Evolutionary conservation across 2,329 filamentous ascomycete genomes (phyloP).

Genomic region (Atkinsonella texensis): DNA sequence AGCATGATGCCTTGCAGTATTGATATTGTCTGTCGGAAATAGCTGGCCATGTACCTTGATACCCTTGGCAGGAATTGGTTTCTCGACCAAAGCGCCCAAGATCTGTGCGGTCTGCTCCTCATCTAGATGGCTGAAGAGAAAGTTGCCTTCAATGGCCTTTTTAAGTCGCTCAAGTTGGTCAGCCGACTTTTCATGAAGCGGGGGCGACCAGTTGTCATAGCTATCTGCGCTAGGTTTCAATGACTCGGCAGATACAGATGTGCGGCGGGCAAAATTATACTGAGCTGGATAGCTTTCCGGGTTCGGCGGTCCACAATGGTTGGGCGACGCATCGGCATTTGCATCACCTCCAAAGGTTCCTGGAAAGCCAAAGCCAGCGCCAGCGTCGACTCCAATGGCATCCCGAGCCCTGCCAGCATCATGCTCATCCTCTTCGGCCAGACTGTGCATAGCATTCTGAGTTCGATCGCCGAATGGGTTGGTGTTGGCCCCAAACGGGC

Average conservation of each 20-base stretch:
- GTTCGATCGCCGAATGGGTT: slow-evolving; percentile 55
- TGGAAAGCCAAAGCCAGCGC: slow-evolving; percentile 32
- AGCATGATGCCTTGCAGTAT: slow-evolving; percentile 7
- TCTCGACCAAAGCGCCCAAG: slow-evolving; percentile 82
- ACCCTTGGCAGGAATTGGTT: slow-evolving; percentile 85
- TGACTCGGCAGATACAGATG: slow-evolving; percentile 93
- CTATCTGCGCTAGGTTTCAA: slow-evolving; percentile 76
- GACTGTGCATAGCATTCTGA: slow-evolving; percentile 35
- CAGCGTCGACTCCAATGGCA: slow-evolving; percentile 26
- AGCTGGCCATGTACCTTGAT: slow-evolving; percentile 43
- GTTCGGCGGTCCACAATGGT: slow-evolving; percentile 37
- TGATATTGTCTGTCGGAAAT: too few species aligned
- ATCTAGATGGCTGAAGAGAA: slow-evolving; percentile 87
- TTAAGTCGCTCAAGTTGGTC: slow-evolving; percentile 74
- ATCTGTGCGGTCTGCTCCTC: slow-evolving; percentile 86
- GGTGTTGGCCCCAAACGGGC: slow-evolving; percentile 51
- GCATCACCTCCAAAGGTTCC: slow-evolving; percentile 43
- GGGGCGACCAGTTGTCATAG: slow-evolving; percentile 83
- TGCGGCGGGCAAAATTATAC: slow-evolving; percentile 87
- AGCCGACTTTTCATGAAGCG: slow-evolving; percentile 66
- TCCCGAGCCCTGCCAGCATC: slow-evolving; percentile 56
- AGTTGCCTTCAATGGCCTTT: slow-evolving; percentile 75
- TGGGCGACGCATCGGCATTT: slow-evolving; percentile 31
- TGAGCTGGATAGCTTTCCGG: slow-evolving; percentile 72
- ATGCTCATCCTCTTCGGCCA: slow-evolving; percentile 76